Percentiles rank a stretch among this genome's conserved stretches.
These are phyloP conservation scores for Cordia subcordata DNA, from an alignment of 257 asterid species.

Conservation along the genomic window DNA sequence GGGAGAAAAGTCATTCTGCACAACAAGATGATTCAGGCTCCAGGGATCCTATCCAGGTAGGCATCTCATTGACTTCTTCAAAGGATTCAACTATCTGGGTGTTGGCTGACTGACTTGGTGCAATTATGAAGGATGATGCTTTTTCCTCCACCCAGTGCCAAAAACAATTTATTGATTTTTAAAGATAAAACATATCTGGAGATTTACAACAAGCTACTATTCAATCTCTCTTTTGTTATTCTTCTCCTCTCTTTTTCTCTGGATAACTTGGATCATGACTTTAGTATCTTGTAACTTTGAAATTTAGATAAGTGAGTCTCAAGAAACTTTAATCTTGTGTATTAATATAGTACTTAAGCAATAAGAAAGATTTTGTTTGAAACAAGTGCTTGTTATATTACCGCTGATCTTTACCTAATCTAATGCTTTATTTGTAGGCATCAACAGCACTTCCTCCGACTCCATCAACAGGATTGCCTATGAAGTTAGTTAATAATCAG, in stretches of 20 bases:
- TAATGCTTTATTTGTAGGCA: conserved; percentile 36
- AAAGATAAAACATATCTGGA: too few species aligned
- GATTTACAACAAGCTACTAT: too few species aligned
- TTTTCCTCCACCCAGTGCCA: conserved; percentile 43
- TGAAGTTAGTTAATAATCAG: conserved; percentile 29
- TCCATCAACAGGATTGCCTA: conserved; percentile 31
- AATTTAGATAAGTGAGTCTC: too few species aligned
- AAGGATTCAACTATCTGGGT: not conserved
- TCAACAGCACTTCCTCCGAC: conserved; percentile 60
- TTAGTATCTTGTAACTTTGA: too few species aligned
- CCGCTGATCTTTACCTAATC: too few species aligned
- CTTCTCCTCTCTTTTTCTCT: too few species aligned
- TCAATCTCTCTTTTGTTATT: too few species aligned
- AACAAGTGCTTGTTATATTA: not conserved
- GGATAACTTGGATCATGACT: too few species aligned
- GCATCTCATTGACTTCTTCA: conserved; percentile 5
- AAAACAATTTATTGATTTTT: too few species aligned
- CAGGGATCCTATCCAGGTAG: conserved; percentile 56
- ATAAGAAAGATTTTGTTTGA: too few species aligned
- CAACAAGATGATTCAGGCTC: conserved; percentile 47
- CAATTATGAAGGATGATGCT: conserved; percentile 17
- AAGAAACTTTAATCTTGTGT: too few species aligned
- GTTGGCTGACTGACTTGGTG: conserved; percentile 57
- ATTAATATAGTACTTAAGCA: too few species aligned
- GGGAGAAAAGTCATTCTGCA: conserved; percentile 39